Conservation (phyloP, 768 basidiomycete genomes). For the Rhizopogon sp. region DNA sequence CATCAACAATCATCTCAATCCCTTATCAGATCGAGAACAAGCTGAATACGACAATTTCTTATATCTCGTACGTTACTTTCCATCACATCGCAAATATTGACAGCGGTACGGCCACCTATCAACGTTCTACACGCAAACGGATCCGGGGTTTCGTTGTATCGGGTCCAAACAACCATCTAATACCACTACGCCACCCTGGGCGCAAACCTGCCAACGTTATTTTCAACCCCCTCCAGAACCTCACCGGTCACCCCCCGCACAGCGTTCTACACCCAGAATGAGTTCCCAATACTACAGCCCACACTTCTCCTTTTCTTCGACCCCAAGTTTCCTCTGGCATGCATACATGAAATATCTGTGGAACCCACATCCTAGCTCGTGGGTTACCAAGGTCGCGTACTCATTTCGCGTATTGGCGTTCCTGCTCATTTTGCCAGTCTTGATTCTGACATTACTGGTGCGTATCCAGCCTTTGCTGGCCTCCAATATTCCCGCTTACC, state of each 20-base stretch:
- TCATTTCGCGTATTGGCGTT: slow-evolving; percentile 60
- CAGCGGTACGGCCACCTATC: slow-evolving; percentile 5
- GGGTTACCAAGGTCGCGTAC: slow-evolving; percentile 61
- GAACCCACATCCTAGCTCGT: slow-evolving; percentile 59
- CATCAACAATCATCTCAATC: background rate
- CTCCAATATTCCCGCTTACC: background rate
- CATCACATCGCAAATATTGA: slow-evolving; percentile 3
- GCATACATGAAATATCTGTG: slow-evolving; percentile 60
- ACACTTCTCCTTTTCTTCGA: slow-evolving; percentile 18
- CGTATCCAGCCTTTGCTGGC: slow-evolving; percentile 21
- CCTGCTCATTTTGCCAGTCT: slow-evolving; percentile 41
- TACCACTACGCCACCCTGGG: background rate
- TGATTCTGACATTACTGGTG: slow-evolving; percentile 65
- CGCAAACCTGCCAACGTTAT: slow-evolving; percentile 11
- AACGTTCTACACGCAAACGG: slow-evolving; percentile 2
- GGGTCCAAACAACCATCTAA: background rate
- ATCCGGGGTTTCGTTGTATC: background rate
- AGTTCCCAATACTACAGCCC: slow-evolving; percentile 7
- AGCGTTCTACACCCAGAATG: background rate
- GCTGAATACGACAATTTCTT: background rate
- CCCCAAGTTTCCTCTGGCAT: slow-evolving; percentile 48
- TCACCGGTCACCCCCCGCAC: background rate
- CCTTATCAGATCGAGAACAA: background rate
- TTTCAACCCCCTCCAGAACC: slow-evolving; percentile 1
- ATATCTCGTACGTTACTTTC: slow-evolving; percentile 1